phyloP scores from a whole-genome alignment of 2,329 filamentous ascomycete genomes.

The Xylariaceae sp. region DNA sequence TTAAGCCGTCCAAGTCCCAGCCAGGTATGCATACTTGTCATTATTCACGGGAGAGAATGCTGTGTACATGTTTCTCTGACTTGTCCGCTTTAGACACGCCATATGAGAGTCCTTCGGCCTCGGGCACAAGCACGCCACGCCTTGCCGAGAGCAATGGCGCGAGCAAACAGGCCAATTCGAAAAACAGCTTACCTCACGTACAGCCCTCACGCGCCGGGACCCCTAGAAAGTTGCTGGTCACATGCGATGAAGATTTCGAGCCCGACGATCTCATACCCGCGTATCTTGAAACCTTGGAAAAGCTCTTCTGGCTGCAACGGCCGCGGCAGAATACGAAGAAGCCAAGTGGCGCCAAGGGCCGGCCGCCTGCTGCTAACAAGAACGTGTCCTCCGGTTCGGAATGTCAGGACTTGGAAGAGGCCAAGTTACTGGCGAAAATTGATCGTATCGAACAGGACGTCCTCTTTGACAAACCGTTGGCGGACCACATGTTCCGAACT shows the following conservation, averaged over 20 bases:
- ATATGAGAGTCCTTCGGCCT: slow-evolving; percentile 45
- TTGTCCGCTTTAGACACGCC: slow-evolving; percentile 39
- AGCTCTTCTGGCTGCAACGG: slow-evolving; percentile 57
- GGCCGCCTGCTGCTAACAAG: not conserved
- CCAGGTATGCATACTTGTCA: slow-evolving; percentile 24
- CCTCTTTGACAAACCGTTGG: slow-evolving; percentile 63
- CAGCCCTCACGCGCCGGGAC: slow-evolving; percentile 29
- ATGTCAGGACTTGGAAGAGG: slow-evolving; percentile 44
- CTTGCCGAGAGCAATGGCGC: slow-evolving; percentile 34
- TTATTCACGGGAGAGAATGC: not conserved
- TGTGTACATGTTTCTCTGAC: not conserved
- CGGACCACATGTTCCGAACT: slow-evolving; percentile 60
- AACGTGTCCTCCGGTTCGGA: slow-evolving; percentile 3
- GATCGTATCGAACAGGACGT: slow-evolving; percentile 72
- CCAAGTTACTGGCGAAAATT: slow-evolving; percentile 68
- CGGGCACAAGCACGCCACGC: slow-evolving; percentile 47
- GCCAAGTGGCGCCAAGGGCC: slow-evolving; percentile 30
- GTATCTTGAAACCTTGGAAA: slow-evolving; percentile 70
- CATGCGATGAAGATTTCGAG: slow-evolving; percentile 66
- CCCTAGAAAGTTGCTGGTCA: slow-evolving; percentile 41
- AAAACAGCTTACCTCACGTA: slow-evolving; percentile 31
- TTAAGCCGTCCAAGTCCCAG: slow-evolving; percentile 34
- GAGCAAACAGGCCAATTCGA: slow-evolving; percentile 32
- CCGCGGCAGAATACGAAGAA: slow-evolving; percentile 43
- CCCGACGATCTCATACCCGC: slow-evolving; percentile 69